Evolutionary conservation across 805 yeast species (phyloP).

Genomic region (Yarrowia bubula): DNA sequence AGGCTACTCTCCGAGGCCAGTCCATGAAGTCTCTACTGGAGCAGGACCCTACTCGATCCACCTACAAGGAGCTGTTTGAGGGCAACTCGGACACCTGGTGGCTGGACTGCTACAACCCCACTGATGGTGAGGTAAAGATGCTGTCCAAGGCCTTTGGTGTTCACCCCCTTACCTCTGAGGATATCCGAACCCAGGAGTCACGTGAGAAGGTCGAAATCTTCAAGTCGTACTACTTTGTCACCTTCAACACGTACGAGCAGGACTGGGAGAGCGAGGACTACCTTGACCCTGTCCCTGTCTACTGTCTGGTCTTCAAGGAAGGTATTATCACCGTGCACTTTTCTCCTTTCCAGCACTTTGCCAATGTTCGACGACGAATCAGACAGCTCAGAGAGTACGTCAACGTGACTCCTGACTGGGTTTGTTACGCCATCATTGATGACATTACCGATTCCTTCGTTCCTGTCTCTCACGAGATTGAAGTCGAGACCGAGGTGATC

Average conservation of each 20-base stretch:
- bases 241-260: slow-evolving; percentile 94
- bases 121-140: slow-evolving; percentile 91
- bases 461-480: slow-evolving; percentile 57
- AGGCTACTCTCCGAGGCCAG: slow-evolving; percentile 85
- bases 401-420: slow-evolving; percentile 61
- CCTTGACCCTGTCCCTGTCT: slow-evolving; percentile 58
- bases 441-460: slow-evolving; percentile 66
- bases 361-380: slow-evolving; percentile 61
- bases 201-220: slow-evolving; percentile 96
- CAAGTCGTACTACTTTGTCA: slow-evolving; percentile 85
- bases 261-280: slow-evolving; percentile 81
- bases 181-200: slow-evolving; percentile 92
- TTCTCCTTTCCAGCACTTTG: slow-evolving; percentile 57
- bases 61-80: slow-evolving; percentile 67
- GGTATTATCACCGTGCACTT: slow-evolving; percentile 62
- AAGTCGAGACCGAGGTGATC: slow-evolving; percentile 61
- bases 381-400: slow-evolving; percentile 63
- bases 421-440: slow-evolving; percentile 63
- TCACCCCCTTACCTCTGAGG: slow-evolving; percentile 97
- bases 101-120: slow-evolving; percentile 92
- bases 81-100: slow-evolving; percentile 95
- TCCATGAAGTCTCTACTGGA: slow-evolving; percentile 73
- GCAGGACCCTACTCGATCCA: slow-evolving; percentile 45
- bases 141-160: slow-evolving; percentile 92
- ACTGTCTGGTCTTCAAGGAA: slow-evolving; percentile 58